Conservation (phyloP, 164 flowering plant genomes). For the Piper longum region DNA sequence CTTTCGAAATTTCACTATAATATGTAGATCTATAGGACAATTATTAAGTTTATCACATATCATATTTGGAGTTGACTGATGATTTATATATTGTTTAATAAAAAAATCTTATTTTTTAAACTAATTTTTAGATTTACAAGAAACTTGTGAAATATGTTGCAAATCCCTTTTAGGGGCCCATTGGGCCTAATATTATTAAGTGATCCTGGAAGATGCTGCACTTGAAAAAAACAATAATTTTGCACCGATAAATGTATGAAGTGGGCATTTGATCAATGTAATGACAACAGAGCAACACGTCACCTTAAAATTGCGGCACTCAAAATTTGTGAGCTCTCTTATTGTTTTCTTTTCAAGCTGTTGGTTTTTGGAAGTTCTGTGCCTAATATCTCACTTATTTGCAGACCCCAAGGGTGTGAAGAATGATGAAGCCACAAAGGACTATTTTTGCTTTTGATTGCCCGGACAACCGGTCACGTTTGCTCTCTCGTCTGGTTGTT, state of each 20-base stretch:
- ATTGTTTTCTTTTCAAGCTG: not conserved
- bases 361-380: not conserved
- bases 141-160: too few species aligned
- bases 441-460: constrained; percentile 59
- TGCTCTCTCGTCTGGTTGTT: constrained; percentile 93
- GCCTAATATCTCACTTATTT: not conserved
- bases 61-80: too few species aligned
- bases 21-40: too few species aligned
- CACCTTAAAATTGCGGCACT: constrained; percentile 73
- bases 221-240: constrained; percentile 1
- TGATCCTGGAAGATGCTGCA: too few species aligned
- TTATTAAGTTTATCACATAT: too few species aligned
- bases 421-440: constrained; percentile 43
- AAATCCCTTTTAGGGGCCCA: too few species aligned
- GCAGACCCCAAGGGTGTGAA: constrained; percentile 50
- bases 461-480: constrained; percentile 87
- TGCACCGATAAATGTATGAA: constrained; percentile 62
- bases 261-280: constrained; percentile 65
- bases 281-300: constrained; percentile 82
- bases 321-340: constrained; percentile 44
- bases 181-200: not conserved
- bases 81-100: too few species aligned
- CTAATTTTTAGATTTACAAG: too few species aligned
- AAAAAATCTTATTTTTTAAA: too few species aligned
- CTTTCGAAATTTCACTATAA: too few species aligned